Conservation (phyloP, 768 basidiomycete genomes). For the Lyophyllum decastes region DNA sequence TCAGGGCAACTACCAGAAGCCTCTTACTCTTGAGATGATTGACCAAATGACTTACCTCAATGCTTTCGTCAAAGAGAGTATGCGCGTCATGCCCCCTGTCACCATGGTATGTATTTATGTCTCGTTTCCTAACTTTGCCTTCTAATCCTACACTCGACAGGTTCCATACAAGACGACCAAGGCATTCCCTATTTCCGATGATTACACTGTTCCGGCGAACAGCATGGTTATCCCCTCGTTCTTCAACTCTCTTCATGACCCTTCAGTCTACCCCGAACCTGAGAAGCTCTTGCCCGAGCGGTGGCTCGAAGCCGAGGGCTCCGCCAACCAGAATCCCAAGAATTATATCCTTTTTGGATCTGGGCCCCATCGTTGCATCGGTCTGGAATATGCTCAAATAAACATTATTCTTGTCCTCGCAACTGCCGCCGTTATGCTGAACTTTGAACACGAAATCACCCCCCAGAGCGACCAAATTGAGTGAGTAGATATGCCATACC, state of each 20-base stretch:
- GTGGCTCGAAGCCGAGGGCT: slow-evolving; percentile 83
- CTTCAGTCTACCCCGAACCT: slow-evolving; percentile 83
- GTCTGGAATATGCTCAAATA: slow-evolving; percentile 89
- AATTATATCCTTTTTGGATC: slow-evolving; percentile 96
- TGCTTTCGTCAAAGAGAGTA: slow-evolving; percentile 91
- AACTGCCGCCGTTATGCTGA: slow-evolving; percentile 74
- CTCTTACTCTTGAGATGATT: slow-evolving; percentile 84
- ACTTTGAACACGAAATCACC: slow-evolving; percentile 89
- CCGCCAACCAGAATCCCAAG: slow-evolving; percentile 83
- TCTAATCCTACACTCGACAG: slow-evolving; percentile 33
- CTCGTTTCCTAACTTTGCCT: not conserved
- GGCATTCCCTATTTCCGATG: slow-evolving; percentile 88
- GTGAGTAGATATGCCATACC: slow-evolving; percentile 44
- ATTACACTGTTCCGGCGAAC: slow-evolving; percentile 88
- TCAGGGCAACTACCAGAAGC: slow-evolving; percentile 70
- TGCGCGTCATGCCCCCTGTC: slow-evolving; percentile 91
- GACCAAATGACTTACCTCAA: slow-evolving; percentile 92
- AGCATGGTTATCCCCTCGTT: slow-evolving; percentile 96
- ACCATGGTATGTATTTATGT: slow-evolving; percentile 72
- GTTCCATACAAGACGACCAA: slow-evolving; percentile 92
- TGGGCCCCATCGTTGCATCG: slow-evolving; percentile 92
- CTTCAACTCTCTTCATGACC: slow-evolving; percentile 92
- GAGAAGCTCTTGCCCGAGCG: slow-evolving; percentile 85
- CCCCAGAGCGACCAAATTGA: slow-evolving; percentile 77
- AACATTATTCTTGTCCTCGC: slow-evolving; percentile 87